Conservation (phyloP, 768 basidiomycete species). For the Phlebiopsis flavidoalba region DNA sequence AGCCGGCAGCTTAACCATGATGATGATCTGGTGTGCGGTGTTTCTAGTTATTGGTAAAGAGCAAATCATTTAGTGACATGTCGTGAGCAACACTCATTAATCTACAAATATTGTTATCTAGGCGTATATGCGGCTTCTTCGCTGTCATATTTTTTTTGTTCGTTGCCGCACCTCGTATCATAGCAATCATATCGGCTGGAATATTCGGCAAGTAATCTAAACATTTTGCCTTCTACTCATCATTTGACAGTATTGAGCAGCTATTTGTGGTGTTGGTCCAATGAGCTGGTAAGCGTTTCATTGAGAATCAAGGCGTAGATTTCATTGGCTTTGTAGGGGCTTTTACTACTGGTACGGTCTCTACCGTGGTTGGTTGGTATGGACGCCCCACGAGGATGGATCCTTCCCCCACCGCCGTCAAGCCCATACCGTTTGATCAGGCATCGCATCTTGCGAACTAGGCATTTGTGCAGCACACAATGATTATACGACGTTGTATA, state of each 20-base stretch:
- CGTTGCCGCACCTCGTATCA: not conserved
- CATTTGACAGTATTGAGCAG: not conserved
- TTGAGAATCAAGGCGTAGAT: not conserved
- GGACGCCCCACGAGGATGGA: not conserved
- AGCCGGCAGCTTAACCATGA: not conserved
- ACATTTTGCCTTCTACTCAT: no score
- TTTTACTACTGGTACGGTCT: not conserved
- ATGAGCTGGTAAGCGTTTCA: not conserved
- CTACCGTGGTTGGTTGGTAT: not conserved
- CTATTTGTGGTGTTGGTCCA: not conserved
- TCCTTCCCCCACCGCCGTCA: not conserved
- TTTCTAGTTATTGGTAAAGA: not conserved
- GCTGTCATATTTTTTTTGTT: not conserved
- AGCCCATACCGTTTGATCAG: not conserved
- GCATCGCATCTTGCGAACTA: not conserved
- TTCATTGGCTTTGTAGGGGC: not conserved
- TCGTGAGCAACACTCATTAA: not conserved
- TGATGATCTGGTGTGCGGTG: not conserved
- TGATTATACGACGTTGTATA: not conserved
- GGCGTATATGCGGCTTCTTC: not conserved
- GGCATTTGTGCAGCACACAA: not conserved
- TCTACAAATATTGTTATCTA: not conserved
- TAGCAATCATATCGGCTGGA: not conserved
- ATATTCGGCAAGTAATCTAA: not conserved
- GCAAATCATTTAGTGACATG: not conserved